Percentiles rank a stretch among this genome's conserved stretches.
These are phyloP conservation scores for Sporisorium iseilematis-ciliati DNA, from an alignment of 1,284 basidiomycete genomes.

Conservation along the genomic window DNA sequence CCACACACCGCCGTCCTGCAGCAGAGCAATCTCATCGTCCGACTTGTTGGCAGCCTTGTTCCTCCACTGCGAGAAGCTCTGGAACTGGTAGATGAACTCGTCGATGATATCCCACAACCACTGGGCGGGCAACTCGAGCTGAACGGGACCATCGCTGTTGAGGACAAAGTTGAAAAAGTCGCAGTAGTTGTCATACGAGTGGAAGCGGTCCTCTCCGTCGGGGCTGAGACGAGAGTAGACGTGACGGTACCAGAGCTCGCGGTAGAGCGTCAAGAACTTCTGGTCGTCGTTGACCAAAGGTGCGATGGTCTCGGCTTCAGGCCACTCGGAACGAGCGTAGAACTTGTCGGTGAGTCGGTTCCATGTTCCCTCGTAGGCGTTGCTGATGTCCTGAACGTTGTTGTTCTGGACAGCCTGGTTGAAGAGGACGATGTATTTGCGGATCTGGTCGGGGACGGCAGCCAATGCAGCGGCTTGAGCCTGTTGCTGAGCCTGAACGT, in stretches of 20 bases:
- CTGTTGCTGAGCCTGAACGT: constrained; percentile 60
- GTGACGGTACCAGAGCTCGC: constrained; percentile 90
- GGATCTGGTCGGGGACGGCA: constrained; percentile 66
- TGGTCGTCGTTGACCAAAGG: constrained; percentile 77
- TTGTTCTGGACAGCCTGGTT: constrained; percentile 66
- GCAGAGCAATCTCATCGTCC: constrained; percentile 79
- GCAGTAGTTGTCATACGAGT: constrained; percentile 99
- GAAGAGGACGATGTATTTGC: constrained; percentile 68
- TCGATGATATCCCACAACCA: constrained; percentile 99
- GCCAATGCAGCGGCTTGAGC: constrained; percentile 63
- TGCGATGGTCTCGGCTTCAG: constrained; percentile 93
- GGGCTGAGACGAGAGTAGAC: constrained; percentile 95
- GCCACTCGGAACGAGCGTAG: constrained; percentile 95
- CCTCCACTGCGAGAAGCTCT: constrained; percentile 85
- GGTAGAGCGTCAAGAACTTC: constrained; percentile 90
- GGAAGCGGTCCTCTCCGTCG: constrained; percentile 96
- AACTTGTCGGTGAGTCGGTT: constrained; percentile 95
- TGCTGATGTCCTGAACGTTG: constrained; percentile 78
- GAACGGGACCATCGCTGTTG: constrained; percentile 88
- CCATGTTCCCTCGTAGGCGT: constrained; percentile 95
- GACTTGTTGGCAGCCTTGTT: constrained; percentile 86
- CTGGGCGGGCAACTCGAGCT: constrained; percentile 91
- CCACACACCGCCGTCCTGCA: constrained; percentile 77
- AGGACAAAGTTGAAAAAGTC: constrained; percentile 96
- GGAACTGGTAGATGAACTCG: constrained; percentile 99